These are phyloP conservation scores for Picea glauca DNA, from an alignment of 75 land plant genomes.

Conservation along the genomic window DNA sequence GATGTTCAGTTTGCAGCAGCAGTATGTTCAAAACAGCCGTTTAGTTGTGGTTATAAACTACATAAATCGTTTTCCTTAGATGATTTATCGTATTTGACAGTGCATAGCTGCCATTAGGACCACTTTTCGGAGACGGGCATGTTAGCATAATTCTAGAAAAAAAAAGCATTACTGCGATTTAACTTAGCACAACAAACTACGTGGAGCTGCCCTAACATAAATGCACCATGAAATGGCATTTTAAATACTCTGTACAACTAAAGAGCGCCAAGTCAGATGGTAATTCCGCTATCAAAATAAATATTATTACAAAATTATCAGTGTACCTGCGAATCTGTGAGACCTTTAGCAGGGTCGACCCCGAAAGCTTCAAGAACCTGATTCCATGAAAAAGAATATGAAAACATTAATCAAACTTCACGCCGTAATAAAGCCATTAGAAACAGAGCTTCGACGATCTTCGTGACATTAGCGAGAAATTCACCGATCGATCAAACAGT, in stretches of 20 bases:
- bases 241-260: not conserved
- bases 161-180: no score
- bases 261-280: not conserved
- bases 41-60: no score
- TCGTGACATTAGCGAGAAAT: not conserved
- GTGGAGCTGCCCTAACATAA: no score
- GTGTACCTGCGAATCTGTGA: constrained; percentile 68
- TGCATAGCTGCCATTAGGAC: no score
- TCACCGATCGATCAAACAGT: not conserved
- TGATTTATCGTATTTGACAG: no score
- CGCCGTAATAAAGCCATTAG: not conserved
- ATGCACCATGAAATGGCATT: not conserved
- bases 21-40: no score
- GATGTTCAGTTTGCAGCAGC: no score
- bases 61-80: no score
- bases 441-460: not conserved
- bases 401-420: not conserved
- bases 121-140: no score
- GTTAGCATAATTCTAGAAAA: no score
- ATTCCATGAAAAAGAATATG: not conserved
- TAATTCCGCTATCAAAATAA: not conserved
- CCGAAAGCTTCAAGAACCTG: constrained; percentile 79
- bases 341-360: constrained; percentile 80
- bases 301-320: not conserved
- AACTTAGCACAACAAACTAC: no score